A percentile compares a stretch with the other conserved stretches of the same genome.
Evolutionary conservation across 805 yeast genomes (phyloP).

Genomic region (Yarrowia sp.): DNA sequence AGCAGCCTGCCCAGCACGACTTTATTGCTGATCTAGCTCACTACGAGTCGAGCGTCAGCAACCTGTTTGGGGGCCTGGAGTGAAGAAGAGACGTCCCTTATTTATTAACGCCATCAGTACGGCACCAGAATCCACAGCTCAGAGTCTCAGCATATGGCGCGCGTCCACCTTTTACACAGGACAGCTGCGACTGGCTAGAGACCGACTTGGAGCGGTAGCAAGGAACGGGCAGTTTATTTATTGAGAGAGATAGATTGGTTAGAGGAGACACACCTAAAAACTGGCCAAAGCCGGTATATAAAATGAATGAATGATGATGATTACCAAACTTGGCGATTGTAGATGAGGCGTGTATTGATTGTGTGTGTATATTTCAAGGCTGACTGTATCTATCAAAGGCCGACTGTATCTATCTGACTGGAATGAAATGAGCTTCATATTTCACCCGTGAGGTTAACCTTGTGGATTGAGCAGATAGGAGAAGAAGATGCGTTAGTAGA

Average conservation of each 20-base stretch:
- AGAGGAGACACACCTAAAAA: constrained; percentile 12
- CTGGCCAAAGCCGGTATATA: constrained; percentile 12
- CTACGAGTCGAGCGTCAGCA: constrained; percentile 42
- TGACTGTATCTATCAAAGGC: no score
- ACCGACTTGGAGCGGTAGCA: constrained; percentile 28
- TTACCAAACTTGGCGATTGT: background rate
- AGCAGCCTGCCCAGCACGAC: constrained; percentile 40
- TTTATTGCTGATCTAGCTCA: constrained; percentile 35
- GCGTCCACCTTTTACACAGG: constrained; percentile 20
- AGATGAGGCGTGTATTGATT: background rate
- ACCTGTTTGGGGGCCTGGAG: constrained; percentile 43
- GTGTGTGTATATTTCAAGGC: no score
- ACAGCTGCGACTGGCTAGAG: constrained; percentile 40
- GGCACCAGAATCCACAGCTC: constrained; percentile 17
- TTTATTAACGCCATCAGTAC: constrained; percentile 39
- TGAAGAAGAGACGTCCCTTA: constrained; percentile 13
- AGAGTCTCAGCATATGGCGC: constrained; percentile 40
- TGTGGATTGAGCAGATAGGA: constrained; percentile 11
- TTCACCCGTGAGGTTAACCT: constrained; percentile 13
- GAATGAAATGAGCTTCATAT: constrained; percentile 1
- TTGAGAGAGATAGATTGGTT: constrained; percentile 34
- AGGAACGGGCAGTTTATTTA: constrained; percentile 39
- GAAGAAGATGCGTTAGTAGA: constrained; percentile 6
- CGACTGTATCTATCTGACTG: background rate
- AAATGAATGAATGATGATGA: constrained; percentile 36